phyloP scores from a whole-genome alignment of 768 basidiomycete species.

The Tylopilus rubrobrunneus region DNA sequence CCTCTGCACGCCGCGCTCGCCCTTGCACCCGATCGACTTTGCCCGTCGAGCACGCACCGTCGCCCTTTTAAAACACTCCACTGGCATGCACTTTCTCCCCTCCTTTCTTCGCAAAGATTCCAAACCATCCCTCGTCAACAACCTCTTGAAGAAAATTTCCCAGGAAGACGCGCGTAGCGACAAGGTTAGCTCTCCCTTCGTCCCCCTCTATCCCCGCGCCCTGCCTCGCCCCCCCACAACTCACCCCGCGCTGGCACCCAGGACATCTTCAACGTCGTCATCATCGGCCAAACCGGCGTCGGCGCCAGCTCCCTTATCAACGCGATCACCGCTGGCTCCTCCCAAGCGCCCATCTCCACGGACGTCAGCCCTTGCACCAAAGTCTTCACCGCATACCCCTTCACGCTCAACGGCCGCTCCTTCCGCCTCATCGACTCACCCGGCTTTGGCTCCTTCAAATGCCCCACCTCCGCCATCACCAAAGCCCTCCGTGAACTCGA shows the following conservation, averaged over 20 bases:
- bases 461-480: constrained; percentile 19
- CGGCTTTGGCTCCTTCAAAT: constrained; percentile 28
- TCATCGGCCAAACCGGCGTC: constrained; percentile 31
- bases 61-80: background rate
- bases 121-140: constrained; percentile 19
- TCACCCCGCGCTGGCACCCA: constrained; percentile 1
- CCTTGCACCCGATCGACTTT: constrained; percentile 7
- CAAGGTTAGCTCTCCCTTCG: constrained; percentile 14
- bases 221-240: background rate
- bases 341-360: constrained; percentile 22
- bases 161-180: constrained; percentile 21
- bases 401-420: constrained; percentile 24
- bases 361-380: constrained; percentile 29
- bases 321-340: constrained; percentile 27
- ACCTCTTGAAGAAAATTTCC: constrained; percentile 22
- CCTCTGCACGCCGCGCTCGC: constrained; percentile 8
- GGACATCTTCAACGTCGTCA: constrained; percentile 29
- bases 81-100: constrained; percentile 26
- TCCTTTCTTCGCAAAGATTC: constrained; percentile 27
- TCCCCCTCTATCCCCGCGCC: background rate
- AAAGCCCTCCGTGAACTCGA: constrained; percentile 29
- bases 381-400: constrained; percentile 20
- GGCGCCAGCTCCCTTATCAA: constrained; percentile 42
- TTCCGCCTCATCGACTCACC: constrained; percentile 31
- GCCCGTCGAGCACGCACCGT: background rate